These are phyloP conservation scores for Flaveria floridana DNA, from an alignment of 140 eudicot species.

Conservation along the genomic window DNA sequence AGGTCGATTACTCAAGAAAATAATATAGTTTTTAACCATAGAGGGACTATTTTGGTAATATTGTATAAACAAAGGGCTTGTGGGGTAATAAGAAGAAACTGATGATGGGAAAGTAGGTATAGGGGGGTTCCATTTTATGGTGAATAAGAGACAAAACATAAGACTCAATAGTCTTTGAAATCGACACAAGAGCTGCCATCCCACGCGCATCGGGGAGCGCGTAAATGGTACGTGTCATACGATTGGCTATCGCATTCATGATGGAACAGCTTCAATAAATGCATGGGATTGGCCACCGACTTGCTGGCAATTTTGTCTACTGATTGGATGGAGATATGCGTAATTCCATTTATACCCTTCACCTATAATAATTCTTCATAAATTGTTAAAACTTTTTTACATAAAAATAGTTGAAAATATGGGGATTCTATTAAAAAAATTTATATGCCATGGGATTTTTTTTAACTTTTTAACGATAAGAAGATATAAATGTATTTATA, in stretches of 20 bases:
- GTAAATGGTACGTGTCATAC: background rate
- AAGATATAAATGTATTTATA: too few relatives aligned
- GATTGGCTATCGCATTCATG: slow-evolving; percentile 33
- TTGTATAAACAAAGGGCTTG: background rate
- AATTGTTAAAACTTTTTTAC: too few relatives aligned
- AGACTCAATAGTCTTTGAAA: slow-evolving; percentile 36
- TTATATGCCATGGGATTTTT: too few relatives aligned
- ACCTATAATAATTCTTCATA: too few relatives aligned
- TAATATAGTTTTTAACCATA: too few relatives aligned
- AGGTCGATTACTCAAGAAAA: background rate
- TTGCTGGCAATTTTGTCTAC: slow-evolving; percentile 45
- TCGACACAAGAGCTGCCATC: background rate
- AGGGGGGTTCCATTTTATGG: slow-evolving; percentile 35
- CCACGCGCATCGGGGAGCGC: slow-evolving; percentile 14
- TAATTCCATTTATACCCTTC: slow-evolving; percentile 30
- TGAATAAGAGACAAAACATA: slow-evolving; percentile 32
- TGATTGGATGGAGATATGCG: slow-evolving; percentile 30
- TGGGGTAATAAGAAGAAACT: background rate
- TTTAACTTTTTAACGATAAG: too few relatives aligned
- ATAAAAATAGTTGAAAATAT: too few relatives aligned
- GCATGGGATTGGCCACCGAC: slow-evolving; percentile 44
- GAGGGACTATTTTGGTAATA: background rate
- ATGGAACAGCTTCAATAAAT: slow-evolving; percentile 43
- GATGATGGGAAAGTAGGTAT: slow-evolving; percentile 29
- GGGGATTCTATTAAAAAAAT: too few relatives aligned